Evolutionary conservation across 2,329 filamentous ascomycete genomes (phyloP).

Genomic region (Aureobasidium sp.): DNA sequence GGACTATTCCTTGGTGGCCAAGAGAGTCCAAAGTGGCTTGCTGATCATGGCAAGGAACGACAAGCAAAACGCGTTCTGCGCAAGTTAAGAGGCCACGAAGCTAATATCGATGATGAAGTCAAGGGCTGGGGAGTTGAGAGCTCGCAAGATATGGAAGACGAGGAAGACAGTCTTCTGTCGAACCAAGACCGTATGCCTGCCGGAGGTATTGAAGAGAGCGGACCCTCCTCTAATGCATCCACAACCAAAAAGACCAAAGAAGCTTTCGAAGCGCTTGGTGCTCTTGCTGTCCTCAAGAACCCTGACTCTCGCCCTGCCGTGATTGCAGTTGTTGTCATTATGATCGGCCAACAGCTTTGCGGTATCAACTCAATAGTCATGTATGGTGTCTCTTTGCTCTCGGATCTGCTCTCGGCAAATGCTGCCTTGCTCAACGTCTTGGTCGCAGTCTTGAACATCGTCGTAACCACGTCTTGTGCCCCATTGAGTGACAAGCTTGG

Average conservation of each 20-base stretch:
- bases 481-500: constrained; percentile 82
- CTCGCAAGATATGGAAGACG: constrained; percentile 39
- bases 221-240: constrained; percentile 21
- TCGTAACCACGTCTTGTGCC: constrained; percentile 73
- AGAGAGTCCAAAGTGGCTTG: constrained; percentile 85
- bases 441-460: constrained; percentile 79
- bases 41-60: constrained; percentile 53
- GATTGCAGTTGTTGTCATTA: constrained; percentile 82
- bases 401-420: constrained; percentile 70
- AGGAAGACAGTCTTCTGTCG: constrained; percentile 64
- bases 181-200: constrained; percentile 27
- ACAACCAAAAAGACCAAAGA: constrained; percentile 24
- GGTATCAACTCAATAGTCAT: constrained; percentile 96
- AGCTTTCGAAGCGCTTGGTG: constrained; percentile 31
- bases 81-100: constrained; percentile 63
- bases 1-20: constrained; percentile 66
- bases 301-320: constrained; percentile 71
- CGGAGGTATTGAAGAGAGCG: constrained; percentile 10
- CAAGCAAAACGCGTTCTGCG: constrained; percentile 63
- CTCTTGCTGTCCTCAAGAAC: constrained; percentile 55
- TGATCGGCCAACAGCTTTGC: constrained; percentile 87
- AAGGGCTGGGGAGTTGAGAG: constrained; percentile 38
- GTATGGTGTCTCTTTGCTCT: constrained; percentile 90
- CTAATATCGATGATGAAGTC: constrained; percentile 68
- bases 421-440: constrained; percentile 79